Conservation (phyloP, 1,284 basidiomycete genomes). For the Cryptococcus deneoformans region DNA sequence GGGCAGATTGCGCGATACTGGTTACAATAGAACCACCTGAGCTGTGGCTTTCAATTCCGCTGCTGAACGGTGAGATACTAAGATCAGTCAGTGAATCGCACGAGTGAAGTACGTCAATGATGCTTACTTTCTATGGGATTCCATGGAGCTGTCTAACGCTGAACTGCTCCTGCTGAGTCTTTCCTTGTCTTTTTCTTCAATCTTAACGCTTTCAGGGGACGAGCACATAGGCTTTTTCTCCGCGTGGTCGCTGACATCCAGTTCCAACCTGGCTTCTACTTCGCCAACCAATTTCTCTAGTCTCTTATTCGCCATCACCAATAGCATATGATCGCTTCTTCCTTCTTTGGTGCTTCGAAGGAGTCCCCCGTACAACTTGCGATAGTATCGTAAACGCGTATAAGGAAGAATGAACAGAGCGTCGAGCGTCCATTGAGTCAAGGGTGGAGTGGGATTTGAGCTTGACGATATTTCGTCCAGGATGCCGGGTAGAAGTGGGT, state of each 20-base stretch:
- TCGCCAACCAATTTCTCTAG: constrained; percentile 70
- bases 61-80: background rate
- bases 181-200: constrained; percentile 15
- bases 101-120: no score
- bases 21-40: background rate
- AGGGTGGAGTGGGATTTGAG: constrained; percentile 54
- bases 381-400: constrained; percentile 84
- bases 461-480: constrained; percentile 70
- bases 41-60: background rate
- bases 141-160: constrained; percentile 38
- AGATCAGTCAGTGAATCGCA: background rate
- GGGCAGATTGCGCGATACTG: background rate
- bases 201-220: no score
- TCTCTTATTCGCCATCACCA: constrained; percentile 75
- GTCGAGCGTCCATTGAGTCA: constrained; percentile 74
- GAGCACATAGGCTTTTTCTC: background rate
- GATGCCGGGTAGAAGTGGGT: constrained; percentile 66
- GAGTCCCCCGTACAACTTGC: constrained; percentile 84
- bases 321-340: constrained; percentile 77
- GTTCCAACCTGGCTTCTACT: constrained; percentile 60
- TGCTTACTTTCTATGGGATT: constrained; percentile 13
- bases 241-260: constrained; percentile 43
- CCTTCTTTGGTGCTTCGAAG: constrained; percentile 86
- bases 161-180: constrained; percentile 38
- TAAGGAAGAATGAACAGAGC: constrained; percentile 82